A percentile compares a stretch with the other conserved stretches of the same genome.
These are phyloP conservation scores for Aspergillus terreus DNA, from an alignment of 2,329 filamentous ascomycete species.

Conservation along the genomic window DNA sequence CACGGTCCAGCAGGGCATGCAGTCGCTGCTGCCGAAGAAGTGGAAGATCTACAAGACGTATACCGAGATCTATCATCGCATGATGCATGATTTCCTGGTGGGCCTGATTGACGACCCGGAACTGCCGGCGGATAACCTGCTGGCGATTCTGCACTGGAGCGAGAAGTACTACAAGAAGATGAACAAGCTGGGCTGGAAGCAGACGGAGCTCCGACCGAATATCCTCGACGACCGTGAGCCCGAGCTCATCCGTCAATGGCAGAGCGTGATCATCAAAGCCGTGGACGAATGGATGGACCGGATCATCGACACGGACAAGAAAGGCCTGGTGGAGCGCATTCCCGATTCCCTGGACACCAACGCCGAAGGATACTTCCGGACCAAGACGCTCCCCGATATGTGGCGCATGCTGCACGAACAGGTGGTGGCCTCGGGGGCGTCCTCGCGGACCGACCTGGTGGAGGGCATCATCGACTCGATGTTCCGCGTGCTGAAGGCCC, in stretches of 20 bases:
- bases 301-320: conserved; percentile 78
- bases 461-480: conserved; percentile 96
- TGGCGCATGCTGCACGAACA: conserved; percentile 98
- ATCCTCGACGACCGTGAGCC: conserved; percentile 85
- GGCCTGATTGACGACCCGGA: conserved; percentile 78
- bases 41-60: conserved; percentile 95
- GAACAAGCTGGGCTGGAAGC: conserved; percentile 76
- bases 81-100: conserved; percentile 93
- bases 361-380: conserved; percentile 86
- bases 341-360: conserved; percentile 80
- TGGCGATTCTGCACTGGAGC: conserved; percentile 91
- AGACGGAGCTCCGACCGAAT: conserved; percentile 75
- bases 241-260: conserved; percentile 90
- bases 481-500: conserved; percentile 77
- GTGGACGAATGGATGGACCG: conserved; percentile 97
- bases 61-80: conserved; percentile 80
- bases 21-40: conserved; percentile 85
- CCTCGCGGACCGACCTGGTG: conserved; percentile 81
- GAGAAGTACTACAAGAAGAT: conserved; percentile 97
- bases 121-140: conserved; percentile 78
- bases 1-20: conserved; percentile 90
- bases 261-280: conserved; percentile 89
- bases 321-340: conserved; percentile 73
- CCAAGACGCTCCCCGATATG: conserved; percentile 86
- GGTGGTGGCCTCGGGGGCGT: conserved; percentile 77